Base-by-base conservation (phyloP, 805 yeast genomes). In the Yarrowia sp. region DNA sequence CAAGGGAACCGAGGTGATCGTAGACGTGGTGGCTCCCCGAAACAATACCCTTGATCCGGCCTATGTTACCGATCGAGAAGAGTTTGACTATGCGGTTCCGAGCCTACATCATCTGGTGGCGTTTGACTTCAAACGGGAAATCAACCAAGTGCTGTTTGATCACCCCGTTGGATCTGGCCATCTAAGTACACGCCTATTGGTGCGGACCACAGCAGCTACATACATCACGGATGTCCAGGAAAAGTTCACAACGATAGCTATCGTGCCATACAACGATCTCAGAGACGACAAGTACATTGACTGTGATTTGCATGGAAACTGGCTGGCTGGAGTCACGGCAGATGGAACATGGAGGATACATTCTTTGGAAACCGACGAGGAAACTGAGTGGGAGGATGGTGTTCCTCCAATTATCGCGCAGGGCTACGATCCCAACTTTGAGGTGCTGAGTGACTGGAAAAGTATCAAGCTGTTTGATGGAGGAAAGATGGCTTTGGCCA, bases 301-400 rank as follows among this genome's bases (percentile, higher is more conserved):
- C 17, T 58, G 63, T 17, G 63, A 58, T 30, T 4, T 58, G 3
- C 12, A 10, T 16, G 51, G 32, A 1, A 22, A 40, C n/a, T 4
- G 14, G 14, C 41, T 21, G n/a, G 63, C 63, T 3, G 51, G 41
- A 3, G 44, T 40, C 5, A 43, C 51, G 10, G 51, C 51, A 3
- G 63, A 58, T 24, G 63, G 63, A 41, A 58, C 63, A 6, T 58
- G 49, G 49, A 12, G 63, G 21, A 16, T 58, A 16, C 33, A 58
- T 38, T 14, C 12, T 10, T n/a, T 33, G 30, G 41, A 4, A 2
- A 21, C 21, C 2, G 32, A 41, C 4, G 10, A 22, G 30, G 51
- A 4, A 5, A 30, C 28, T 2, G 30, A 40, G 14, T 3, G 10
- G 7, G 7, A 4, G 8, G 41, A 11, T 19, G 6, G 8, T 26